Evolutionary conservation across 2,329 filamentous ascomycete species (phyloP).

Genomic region (Ceratocystis huliohia): DNA sequence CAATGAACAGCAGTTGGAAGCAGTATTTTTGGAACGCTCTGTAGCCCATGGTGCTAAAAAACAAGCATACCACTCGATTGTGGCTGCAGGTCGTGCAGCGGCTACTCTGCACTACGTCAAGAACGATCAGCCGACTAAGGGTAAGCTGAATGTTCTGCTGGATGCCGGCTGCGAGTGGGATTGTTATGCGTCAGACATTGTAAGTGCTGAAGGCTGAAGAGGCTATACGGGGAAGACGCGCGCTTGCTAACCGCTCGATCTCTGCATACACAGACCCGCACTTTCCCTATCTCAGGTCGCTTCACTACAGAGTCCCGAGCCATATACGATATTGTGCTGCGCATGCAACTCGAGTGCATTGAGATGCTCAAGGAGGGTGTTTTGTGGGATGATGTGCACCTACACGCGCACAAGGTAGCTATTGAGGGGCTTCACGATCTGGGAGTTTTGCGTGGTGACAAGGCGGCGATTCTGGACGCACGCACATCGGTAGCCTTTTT

Average conservation of each 20-base stretch:
- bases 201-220: conserved; percentile 30
- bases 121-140: conserved; percentile 56
- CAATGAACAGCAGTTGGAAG: conserved; percentile 77
- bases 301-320: conserved; percentile 57
- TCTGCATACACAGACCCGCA: conserved; percentile 51
- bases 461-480: conserved; percentile 59
- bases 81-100: conserved; percentile 65
- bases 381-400: conserved; percentile 69
- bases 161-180: conserved; percentile 71
- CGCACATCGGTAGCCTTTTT: conserved; percentile 84
- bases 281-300: conserved; percentile 65
- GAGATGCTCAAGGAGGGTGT: conserved; percentile 59
- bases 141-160: conserved; percentile 67
- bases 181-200: conserved; percentile 58
- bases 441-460: conserved; percentile 56
- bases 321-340: conserved; percentile 71
- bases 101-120: conserved; percentile 80
- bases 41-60: conserved; percentile 63
- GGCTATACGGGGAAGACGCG: not conserved
- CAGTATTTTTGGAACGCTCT: conserved; percentile 63
- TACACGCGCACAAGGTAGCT: conserved; percentile 66
- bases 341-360: conserved; percentile 76
- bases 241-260: not conserved
- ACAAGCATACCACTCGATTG: conserved; percentile 79
- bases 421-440: conserved; percentile 66